Base-by-base conservation (phyloP, 805 yeast genomes). In the Cyberlindnera suaveolens region DNA sequence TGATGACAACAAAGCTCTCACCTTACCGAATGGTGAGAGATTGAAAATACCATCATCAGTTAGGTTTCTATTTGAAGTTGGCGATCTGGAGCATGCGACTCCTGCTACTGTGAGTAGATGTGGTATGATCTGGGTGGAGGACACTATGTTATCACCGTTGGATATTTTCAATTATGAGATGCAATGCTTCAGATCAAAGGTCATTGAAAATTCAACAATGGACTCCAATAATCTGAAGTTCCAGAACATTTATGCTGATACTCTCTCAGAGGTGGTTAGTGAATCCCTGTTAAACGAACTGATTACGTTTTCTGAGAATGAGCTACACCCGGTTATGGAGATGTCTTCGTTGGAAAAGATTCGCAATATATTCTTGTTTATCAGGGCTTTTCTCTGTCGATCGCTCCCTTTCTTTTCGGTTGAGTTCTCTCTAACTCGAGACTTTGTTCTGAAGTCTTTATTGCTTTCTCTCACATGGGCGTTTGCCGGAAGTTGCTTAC, bases 21-120 rank as follows among this genome's bases (percentile, higher is more conserved):
- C 97, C 0, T 66, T 91, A 9, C 93, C 98, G 0, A 88, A 80
- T 56, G 98, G 98, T 33, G 98, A 91, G 58, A 74, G 96, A 18
- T 57, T 91, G 6, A 65, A 73, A 1, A 61, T 91, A 2, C 88
- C 95, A 0, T 52, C 63, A 0, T 82, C 82, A 50, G 71, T 87
- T 4, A 70, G 76, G 18, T 57, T 91, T 11, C 52, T 89, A 0
- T 89, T 91, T 64, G 98, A 91, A 57, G 87, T 85, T 4, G 83
- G 82, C 38, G 69, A 62, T 36, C 61, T 91, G 41, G 59, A 64
- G 3, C 67, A 75, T 50, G 85, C 96, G 0, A 91, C 98, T 0
- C 87, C 87, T 1, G 98, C 98, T 1, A 91, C 98, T 0, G 75
- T 91, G 19, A 86, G 93, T 61, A 75, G 98, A 59, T 90, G 97